Conservation (phyloP, 495 filamentous ascomycete species). For the Penicillium lividum region DNA sequence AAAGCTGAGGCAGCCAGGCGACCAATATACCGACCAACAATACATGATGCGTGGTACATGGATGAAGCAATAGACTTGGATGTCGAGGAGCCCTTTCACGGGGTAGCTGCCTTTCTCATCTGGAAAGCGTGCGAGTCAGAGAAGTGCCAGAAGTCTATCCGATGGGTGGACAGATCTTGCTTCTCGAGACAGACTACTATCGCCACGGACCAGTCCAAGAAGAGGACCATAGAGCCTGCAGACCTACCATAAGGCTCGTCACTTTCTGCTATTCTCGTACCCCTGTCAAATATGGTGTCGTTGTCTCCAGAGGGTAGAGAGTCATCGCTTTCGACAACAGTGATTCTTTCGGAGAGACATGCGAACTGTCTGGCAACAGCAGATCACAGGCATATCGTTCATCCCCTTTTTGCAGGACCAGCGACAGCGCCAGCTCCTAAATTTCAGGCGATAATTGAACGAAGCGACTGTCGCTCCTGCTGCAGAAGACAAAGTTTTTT, state of each 20-base stretch:
- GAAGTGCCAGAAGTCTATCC: neutral
- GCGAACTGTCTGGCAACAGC: neutral
- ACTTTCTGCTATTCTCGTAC: neutral
- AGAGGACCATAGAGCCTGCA: neutral
- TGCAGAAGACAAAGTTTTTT: neutral
- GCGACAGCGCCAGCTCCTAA: neutral
- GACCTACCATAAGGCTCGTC: neutral
- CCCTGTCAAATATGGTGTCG: neutral
- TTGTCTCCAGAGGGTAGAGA: constrained; percentile 2
- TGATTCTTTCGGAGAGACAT: neutral
- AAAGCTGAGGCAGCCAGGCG: neutral
- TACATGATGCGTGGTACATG: neutral
- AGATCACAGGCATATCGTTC: constrained; percentile 2
- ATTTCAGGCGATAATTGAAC: neutral
- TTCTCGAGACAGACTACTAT: neutral
- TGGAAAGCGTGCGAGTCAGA: neutral
- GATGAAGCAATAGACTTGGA: neutral
- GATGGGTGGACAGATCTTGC: neutral
- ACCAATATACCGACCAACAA: neutral
- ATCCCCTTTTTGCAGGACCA: constrained; percentile 2
- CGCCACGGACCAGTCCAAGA: neutral
- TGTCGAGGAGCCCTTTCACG: neutral
- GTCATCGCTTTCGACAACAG: constrained; percentile 3
- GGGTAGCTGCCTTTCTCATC: neutral
- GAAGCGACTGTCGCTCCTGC: neutral